phyloP scores from a whole-genome alignment of 2,329 filamentous ascomycete species.

The Alternaria sp. region DNA sequence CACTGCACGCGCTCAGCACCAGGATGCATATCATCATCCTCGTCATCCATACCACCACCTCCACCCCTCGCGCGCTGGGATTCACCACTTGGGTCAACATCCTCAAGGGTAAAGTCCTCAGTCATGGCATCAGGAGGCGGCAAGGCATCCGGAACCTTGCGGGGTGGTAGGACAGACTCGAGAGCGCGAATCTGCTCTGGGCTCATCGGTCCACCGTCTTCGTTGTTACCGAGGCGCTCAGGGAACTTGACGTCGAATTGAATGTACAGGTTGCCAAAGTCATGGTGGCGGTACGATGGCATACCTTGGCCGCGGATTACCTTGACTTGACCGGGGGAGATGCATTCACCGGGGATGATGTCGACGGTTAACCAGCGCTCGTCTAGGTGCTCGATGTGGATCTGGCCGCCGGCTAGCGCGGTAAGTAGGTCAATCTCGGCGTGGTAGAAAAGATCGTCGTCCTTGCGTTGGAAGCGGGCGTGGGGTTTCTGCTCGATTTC shows the following conservation, averaged over 20 bases:
- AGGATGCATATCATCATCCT: constrained; percentile 66
- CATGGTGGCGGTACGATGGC: constrained; percentile 94
- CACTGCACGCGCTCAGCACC: constrained; percentile 85
- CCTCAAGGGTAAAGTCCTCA: constrained; percentile 86
- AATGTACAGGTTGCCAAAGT: constrained; percentile 94
- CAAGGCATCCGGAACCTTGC: constrained; percentile 65
- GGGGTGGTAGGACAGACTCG: constrained; percentile 83
- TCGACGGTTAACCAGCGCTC: constrained; percentile 96
- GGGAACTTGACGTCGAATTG: constrained; percentile 99
- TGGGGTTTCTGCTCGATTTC: constrained; percentile 99
- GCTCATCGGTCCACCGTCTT: constrained; percentile 59
- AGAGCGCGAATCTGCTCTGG: constrained; percentile 78
- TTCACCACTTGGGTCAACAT: constrained; percentile 73
- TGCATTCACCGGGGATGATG: constrained; percentile 92
- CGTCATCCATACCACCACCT: constrained; percentile 66
- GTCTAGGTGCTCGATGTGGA: constrained; percentile 95
- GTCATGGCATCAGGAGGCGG: constrained; percentile 88
- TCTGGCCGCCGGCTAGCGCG: constrained; percentile 86
- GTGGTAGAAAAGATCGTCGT: constrained; percentile 94
- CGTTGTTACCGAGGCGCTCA: constrained; percentile 57
- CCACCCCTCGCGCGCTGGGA: constrained; percentile 73
- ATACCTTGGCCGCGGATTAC: constrained; percentile 96
- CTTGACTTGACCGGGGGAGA: constrained; percentile 88
- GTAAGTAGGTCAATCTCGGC: constrained; percentile 96
- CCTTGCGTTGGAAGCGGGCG: constrained; percentile 90